Evolutionary conservation across 2,329 filamentous ascomycete species (phyloP), one percentile per base, ranked within the genome.

Genomic region (Claviceps sp.): DNA sequence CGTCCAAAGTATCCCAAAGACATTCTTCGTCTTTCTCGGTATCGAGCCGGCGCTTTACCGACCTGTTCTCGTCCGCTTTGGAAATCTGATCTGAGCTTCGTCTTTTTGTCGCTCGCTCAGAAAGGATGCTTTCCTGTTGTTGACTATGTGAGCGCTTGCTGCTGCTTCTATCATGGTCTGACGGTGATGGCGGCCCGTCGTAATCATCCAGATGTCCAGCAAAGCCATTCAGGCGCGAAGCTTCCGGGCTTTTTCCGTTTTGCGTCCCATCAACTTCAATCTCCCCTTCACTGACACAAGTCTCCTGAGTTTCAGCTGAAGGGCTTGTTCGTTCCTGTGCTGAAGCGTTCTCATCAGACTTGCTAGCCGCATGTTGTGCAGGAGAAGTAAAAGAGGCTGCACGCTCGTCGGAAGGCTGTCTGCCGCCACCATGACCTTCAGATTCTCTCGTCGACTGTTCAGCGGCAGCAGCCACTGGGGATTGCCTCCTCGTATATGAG

Each of bases 41-140:
- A 57, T 36, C 65, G 57, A 9, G 61, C 58, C n/a, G 67, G 63
- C 45, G 59, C 57, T 44, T 59, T 61, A 11, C 29, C 29, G 9
- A 34, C 29, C 29, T 34, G 3, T 34, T 34, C 9, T 34, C 29
- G 9, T 29, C 62, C 14, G 13, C 26, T 16, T 37, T 34, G 5
- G 39, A 29, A 6, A 42, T 38, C 14, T n/a, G 17, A 14, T 49
- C 52, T 3, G 37, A 34, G 29, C 46, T 51, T 34, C 34, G 49
- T 17, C 47, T 39, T 38, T 52, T 49, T 17, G 37, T 16, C 20
- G 34, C 42, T 40, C 44, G 43, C 14, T 49, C 29, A 8, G 36
- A 5, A 11, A 16, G 2, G 1, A n/a, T 26, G 39, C 29, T 42
- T 16, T 53, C 45, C 14, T 50, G 3, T 26, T 47, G 29, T 22